These are phyloP conservation scores for Dalechampia spathulata DNA, from an alignment of 441 rosid species.

Conservation along the genomic window DNA sequence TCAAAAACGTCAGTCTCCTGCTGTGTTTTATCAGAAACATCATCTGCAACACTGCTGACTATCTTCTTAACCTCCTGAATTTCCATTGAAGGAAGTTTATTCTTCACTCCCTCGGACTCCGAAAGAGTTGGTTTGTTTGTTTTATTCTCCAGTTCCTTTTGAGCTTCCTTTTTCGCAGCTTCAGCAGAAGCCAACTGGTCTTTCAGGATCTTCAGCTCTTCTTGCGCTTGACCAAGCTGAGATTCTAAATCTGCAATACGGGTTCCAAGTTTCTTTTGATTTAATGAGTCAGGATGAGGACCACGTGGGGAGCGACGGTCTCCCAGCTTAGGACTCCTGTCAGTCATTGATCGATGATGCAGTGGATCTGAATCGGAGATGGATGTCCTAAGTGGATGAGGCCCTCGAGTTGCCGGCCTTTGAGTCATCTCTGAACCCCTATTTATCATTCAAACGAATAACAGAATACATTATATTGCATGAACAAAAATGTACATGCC, in stretches of 20 bases:
- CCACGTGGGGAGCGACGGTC: conserved; percentile 75
- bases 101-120: conserved; percentile 4
- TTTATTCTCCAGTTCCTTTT: conserved; percentile 52
- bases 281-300: conserved; percentile 44
- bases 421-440: conserved; percentile 74
- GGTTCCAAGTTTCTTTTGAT: conserved; percentile 78
- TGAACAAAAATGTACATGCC: not conserved
- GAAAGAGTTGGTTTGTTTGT: conserved; percentile 29
- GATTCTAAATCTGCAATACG: conserved; percentile 83
- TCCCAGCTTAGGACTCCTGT: conserved; percentile 64
- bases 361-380: conserved; percentile 50
- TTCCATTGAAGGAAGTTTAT: conserved; percentile 21
- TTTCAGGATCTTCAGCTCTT: conserved; percentile 69
- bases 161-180: conserved; percentile 82
- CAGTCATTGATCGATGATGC: conserved; percentile 46
- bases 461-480: not conserved
- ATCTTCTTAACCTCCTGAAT: conserved; percentile 16
- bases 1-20: conserved; percentile 66
- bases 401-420: conserved; percentile 62
- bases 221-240: conserved; percentile 92
- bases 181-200: conserved; percentile 75
- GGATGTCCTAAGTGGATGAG: conserved; percentile 47
- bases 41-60: conserved; percentile 22
- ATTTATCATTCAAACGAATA: conserved; percentile 10
- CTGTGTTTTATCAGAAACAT: conserved; percentile 28